Evolutionary conservation across 257 asterid genomes (phyloP), one percentile per base, ranked within the genome.

Genomic region (Echites panduratus): DNA sequence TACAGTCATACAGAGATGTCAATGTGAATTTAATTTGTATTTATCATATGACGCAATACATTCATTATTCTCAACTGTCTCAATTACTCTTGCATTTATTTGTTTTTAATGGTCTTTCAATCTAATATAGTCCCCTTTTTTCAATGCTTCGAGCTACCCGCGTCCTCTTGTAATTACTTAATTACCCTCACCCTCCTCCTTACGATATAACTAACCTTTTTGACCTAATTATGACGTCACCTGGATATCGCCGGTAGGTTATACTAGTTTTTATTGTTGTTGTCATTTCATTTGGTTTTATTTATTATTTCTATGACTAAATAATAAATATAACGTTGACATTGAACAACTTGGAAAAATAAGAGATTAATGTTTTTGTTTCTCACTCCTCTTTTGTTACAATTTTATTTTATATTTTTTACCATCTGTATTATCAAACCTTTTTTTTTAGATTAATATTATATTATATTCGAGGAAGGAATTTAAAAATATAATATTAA

Each of bases 71-170:
- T 84, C 97, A 92, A 89, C 97, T 38, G 96, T 83, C 90, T 81
- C 96, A 87, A 87, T 89, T 84, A 84, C 96, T 88, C 72, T 84
- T 79, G 93, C 96, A 89, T 92, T 92, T 88, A 91, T 85, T 85
- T 85, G 85, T 70, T 82, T 88, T 89, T 86, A 88, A 88, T 85
- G 91, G 84, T 75, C 67, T 88, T 82, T 83, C 93, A 91, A 88
- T 87, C 89, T 82, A 86, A 86, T 78, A 52, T 45, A 61, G 72
- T 73, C 71, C 67, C 70, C 57, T 56, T 58, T 61, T 24, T 70
- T 64, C 17, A 75, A 75, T 75, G 76, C 73, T 53, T 48, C 70
- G 65, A 74, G 47, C 75, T 43, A 54, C 71, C 69, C 63, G 47
- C 11, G n/a, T 32, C 41, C 14, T 43, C n/a, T 63, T 40, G 59